A percentile compares a stretch with the other conserved stretches of the same genome.
Evolutionary conservation across 495 filamentous ascomycete species (phyloP).

Genomic region (Ascodesmis nigricans): DNA sequence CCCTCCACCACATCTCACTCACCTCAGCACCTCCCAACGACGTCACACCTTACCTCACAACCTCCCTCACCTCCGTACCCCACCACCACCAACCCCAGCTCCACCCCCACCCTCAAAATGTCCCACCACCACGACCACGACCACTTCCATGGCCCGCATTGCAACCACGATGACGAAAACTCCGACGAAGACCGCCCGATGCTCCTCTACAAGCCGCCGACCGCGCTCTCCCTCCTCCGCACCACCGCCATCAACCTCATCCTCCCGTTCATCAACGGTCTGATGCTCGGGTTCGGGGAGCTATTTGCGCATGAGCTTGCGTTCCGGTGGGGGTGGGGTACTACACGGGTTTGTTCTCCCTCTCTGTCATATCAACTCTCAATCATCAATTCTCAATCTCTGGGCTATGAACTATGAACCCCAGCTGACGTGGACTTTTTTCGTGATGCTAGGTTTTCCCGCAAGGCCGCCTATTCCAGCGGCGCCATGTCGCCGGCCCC

Average conservation of each 20-base stretch:
- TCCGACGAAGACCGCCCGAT: no score
- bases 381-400: no score
- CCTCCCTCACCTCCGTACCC: no score
- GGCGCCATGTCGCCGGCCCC: conserved; percentile 31
- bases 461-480: conserved; percentile 29
- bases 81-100: no score
- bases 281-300: conserved; percentile 97
- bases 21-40: no score
- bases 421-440: not conserved
- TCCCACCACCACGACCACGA: no score
- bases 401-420: not conserved
- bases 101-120: no score
- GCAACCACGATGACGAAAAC: no score
- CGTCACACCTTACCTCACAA: no score
- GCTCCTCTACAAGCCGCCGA: conserved; percentile 75
- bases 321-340: conserved; percentile 76
- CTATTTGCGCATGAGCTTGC: conserved; percentile 88
- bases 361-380: not conserved
- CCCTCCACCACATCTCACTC: no score
- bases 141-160: no score
- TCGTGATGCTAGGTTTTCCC: conserved; percentile 38
- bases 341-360: conserved; percentile 51
- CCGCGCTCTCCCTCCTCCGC: conserved; percentile 58
- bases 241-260: conserved; percentile 88
- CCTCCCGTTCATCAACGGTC: conserved; percentile 85